Conservation (phyloP, 2,329 filamentous ascomycete genomes). For the Dactylellina drechsleri region DNA sequence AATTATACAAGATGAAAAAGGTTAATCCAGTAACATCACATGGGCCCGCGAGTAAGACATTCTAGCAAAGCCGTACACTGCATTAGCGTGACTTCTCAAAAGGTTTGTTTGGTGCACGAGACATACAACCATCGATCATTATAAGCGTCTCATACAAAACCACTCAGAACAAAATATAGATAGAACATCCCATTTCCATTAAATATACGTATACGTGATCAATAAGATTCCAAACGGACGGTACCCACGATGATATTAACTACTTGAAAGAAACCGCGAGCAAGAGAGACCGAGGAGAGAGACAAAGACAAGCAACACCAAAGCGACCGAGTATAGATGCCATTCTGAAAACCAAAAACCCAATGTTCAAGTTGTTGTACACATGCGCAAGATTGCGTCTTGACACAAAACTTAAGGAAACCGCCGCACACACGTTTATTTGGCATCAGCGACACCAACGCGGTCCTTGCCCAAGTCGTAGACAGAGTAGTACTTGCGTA, state of each 20-base stretch:
- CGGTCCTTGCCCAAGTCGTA: slow-evolving; percentile 91
- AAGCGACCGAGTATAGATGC: slow-evolving; percentile 37
- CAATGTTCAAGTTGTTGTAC: slow-evolving; percentile 47
- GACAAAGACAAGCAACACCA: slow-evolving; percentile 33
- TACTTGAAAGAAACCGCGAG: not conserved
- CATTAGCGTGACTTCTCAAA: slow-evolving; percentile 19
- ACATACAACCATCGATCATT: not conserved
- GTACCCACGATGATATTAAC: slow-evolving; percentile 3
- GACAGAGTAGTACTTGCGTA: slow-evolving; percentile 90
- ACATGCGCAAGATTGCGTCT: slow-evolving; percentile 34
- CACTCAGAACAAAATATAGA: slow-evolving; percentile 12
- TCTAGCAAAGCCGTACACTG: slow-evolving; percentile 25
- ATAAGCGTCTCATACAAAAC: slow-evolving; percentile 10
- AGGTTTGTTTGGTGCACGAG: not conserved
- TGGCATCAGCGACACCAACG: slow-evolving; percentile 88
- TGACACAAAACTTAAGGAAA: not conserved
- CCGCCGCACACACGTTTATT: slow-evolving; percentile 27
- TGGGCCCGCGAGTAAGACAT: slow-evolving; percentile 8
- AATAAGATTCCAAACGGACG: not conserved
- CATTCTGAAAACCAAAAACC: slow-evolving; percentile 34
- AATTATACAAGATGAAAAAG: too few species aligned
- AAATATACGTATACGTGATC: slow-evolving; percentile 17
- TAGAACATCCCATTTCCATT: slow-evolving; percentile 37
- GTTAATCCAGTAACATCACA: too few species aligned
- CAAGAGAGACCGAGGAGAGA: not conserved